These are phyloP conservation scores for Rosa rugosa DNA, from an alignment of 306 rosid genomes.

Conservation along the genomic window DNA sequence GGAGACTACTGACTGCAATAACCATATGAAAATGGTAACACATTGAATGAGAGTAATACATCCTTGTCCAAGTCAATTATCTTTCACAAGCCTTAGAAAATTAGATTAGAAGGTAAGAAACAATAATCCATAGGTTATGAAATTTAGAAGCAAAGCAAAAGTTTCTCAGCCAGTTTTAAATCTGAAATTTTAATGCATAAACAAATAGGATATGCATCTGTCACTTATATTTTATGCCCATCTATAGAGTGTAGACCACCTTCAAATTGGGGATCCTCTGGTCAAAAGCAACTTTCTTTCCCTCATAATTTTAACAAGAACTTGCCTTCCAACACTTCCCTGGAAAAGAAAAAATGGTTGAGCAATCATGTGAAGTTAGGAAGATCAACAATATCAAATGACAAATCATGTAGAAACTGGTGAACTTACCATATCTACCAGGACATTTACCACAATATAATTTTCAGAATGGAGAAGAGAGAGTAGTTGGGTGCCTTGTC, in stretches of 20 bases:
- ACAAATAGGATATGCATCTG: neutral
- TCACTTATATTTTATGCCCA: conserved; percentile 70
- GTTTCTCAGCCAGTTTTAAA: neutral
- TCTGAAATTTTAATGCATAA: neutral
- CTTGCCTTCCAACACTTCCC: conserved; percentile 87
- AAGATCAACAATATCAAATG: conserved; percentile 12
- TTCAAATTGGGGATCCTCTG: conserved; percentile 66
- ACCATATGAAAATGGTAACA: neutral
- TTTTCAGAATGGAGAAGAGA: conserved; percentile 67
- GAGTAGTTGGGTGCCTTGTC: conserved; percentile 70
- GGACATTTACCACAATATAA: conserved; percentile 70
- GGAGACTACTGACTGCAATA: neutral
- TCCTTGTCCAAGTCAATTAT: neutral
- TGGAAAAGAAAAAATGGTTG: conserved; percentile 34
- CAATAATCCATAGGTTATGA: neutral
- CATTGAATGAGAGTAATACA: neutral
- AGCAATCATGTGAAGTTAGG: neutral
- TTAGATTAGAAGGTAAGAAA: neutral
- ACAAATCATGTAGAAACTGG: no score
- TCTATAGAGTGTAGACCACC: conserved; percentile 65
- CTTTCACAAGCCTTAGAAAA: neutral
- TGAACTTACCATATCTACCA: conserved; percentile 70
- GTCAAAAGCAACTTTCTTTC: conserved; percentile 77
- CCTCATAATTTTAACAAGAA: conserved; percentile 77
- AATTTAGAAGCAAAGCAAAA: neutral